Base-by-base conservation (phyloP, 495 filamentous ascomycete species). In the Aspergillus hancockii region DNA sequence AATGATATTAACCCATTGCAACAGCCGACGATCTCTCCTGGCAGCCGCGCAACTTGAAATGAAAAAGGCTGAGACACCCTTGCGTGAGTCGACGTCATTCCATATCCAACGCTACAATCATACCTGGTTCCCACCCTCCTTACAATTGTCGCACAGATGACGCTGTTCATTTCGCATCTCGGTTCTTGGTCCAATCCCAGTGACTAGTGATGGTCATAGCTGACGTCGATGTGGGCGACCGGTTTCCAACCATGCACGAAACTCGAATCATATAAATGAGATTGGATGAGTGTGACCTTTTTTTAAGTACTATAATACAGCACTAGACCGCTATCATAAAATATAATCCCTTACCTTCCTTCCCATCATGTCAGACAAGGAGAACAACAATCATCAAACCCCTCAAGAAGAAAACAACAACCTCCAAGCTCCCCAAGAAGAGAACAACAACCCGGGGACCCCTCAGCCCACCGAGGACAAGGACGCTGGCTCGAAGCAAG, bases 291-390 rank as follows among this genome's bases (percentile, higher is more conserved):
- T 52, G 50, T 36, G 51, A 40, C 38, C 51, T 40, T 53, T 14
- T 21, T 23, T 40, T 8, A 14, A 10, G 19, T 14, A 23, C 43
- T 47, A 47, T 23, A 47, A 23, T 22, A 47, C 43, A 23, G 43
- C 16, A 43, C 43, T 47, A 47, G 19, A 47, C 43, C 43, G 21
- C 30, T 30, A 14, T 23, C 50, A 30, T 32, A 22, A 47, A 34
- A 55, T 59, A 54, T 47, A 53, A 45, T 52, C 41, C 50, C 50
- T 30, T 22, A 16, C 28, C 30, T 30, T 54, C 50, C 60, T 68
- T 67, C 52, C 19, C 70, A 75, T 47, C 41, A 76, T 76, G 75
- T 69, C 73, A 65, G 70, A 75, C 63, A 72, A 73, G 47, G 68
- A 72, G 40, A 59, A 63, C 58, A 49, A 52, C 54, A 40, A 65